Evolutionary conservation across 306 rosid genomes (phyloP), one percentile per base, ranked within the genome.

Genomic region (Nissolia schottii): DNA sequence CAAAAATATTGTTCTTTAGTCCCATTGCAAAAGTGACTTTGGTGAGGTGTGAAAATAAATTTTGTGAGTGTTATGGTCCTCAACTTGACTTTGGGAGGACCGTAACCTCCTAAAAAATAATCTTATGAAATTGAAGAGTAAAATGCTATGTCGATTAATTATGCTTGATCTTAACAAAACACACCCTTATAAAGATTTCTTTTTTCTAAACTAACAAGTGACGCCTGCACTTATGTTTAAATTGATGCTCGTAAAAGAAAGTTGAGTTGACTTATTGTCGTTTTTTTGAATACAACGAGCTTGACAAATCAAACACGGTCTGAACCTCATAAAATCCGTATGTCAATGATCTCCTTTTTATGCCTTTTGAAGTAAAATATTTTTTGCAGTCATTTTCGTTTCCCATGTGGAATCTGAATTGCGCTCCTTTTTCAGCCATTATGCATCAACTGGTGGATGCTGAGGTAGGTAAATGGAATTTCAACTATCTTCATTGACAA

Each of bases 201-300:
- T 51, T 55, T 54, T 63, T 19, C 54, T 37, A 15, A 60, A 32
- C 25, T 20, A 64, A 15, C 16, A 35, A 25, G 45, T 23, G 71
- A 14, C 54, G 50, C 29, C 34, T 7, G 10, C 31, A 32, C 16
- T 49, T 25, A 1, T 73, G 31, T 15, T 40, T 28, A 15, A 35
- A 62, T 25, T 48, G 9, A 61, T 74, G 53, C 49, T 27, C 4
- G 67, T 35, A 67, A 71, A 71, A 73, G 51, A 37, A 75, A 67
- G 51, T 74, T 67, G 80, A 67, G 51, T 74, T 67, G 80, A 80
- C 83, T 43, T 35, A 19, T n/a, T 11, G 41, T 32, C 27, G 25
- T 43, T 23, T 63, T 57, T 41, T 75, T 57, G 51, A 9, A 37
- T 19, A 35, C 41, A 48, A 55, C 15, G 6, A 76, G 64, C 25